Evolutionary conservation across 345 rosid species (phyloP).

Genomic region (Citrus unshiu): DNA sequence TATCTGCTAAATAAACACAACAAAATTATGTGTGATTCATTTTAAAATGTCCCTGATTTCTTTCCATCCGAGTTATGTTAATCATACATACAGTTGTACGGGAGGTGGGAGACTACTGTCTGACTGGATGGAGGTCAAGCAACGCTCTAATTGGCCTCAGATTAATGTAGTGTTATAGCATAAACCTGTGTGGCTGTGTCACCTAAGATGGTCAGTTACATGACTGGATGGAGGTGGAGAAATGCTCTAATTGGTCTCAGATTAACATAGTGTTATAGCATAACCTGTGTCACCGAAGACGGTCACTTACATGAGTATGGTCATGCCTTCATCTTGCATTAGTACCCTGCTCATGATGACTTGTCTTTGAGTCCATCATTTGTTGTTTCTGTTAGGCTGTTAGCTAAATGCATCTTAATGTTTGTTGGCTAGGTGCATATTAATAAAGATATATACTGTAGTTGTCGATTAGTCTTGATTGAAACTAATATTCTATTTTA

Average conservation of each 20-base stretch:
- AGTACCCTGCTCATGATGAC: neutral
- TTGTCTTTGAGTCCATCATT: neutral
- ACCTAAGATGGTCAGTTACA: too few species aligned
- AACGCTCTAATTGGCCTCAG: neutral
- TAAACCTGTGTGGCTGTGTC: neutral
- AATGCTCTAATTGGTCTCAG: neutral
- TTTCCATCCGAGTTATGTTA: neutral
- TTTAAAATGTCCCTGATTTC: neutral
- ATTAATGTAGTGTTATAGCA: neutral
- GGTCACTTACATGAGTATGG: neutral
- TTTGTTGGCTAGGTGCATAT: neutral
- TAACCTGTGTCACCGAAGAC: neutral
- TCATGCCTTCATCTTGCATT: neutral
- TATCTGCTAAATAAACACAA: neutral
- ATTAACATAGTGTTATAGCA: neutral
- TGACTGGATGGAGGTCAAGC: neutral
- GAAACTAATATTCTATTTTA: conserved; percentile 12
- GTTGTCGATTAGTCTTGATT: neutral
- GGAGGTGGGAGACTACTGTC: neutral
- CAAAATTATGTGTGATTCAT: neutral
- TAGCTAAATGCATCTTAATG: neutral
- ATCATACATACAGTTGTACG: neutral
- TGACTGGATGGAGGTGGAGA: neutral
- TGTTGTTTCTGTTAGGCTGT: neutral
- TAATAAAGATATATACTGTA: neutral